phyloP scores from a whole-genome alignment of 352 stramenopile genomes.

The Pythium phragmitis region DNA sequence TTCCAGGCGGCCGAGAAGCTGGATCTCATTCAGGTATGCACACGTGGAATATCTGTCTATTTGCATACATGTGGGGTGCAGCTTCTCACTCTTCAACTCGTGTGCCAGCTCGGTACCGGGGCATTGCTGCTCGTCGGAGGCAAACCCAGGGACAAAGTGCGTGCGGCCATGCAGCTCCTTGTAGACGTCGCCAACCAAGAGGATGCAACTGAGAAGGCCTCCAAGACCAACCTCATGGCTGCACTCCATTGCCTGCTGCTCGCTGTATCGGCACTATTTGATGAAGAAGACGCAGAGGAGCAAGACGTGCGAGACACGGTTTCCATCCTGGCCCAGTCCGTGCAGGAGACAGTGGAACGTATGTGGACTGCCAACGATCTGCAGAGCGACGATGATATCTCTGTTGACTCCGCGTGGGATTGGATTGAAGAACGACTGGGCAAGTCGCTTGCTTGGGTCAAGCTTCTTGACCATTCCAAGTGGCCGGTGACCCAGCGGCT shows the following conservation, averaged over 20 bases:
- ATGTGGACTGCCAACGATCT: constrained; percentile 32
- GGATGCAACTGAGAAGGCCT: not conserved
- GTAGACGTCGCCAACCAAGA: constrained; percentile 4
- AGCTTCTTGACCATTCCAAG: constrained; percentile 65
- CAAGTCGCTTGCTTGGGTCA: constrained; percentile 65
- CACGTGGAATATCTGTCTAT: not conserved
- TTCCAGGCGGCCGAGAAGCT: constrained; percentile 57
- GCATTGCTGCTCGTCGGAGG: constrained; percentile 58
- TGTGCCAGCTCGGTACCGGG: constrained; percentile 44
- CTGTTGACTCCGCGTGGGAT: constrained; percentile 43
- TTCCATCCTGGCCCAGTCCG: constrained; percentile 57
- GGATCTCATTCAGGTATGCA: constrained; percentile 50
- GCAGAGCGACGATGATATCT: constrained; percentile 17
- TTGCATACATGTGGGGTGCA: not conserved
- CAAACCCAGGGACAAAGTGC: constrained; percentile 52
- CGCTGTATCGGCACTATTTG: constrained; percentile 62
- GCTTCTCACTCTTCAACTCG: not conserved
- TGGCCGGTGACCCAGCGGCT: constrained; percentile 62
- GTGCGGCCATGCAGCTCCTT: constrained; percentile 49
- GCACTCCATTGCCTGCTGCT: constrained; percentile 56
- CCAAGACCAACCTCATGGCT: constrained; percentile 4
- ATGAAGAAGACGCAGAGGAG: constrained; percentile 45
- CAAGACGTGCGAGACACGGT: constrained; percentile 57
- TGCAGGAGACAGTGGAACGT: constrained; percentile 45
- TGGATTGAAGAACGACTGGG: constrained; percentile 63